A percentile compares a stretch with the other conserved stretches of the same genome.
phyloP scores from a whole-genome alignment of 495 filamentous ascomycete species.

The Talaromyces ruber region DNA sequence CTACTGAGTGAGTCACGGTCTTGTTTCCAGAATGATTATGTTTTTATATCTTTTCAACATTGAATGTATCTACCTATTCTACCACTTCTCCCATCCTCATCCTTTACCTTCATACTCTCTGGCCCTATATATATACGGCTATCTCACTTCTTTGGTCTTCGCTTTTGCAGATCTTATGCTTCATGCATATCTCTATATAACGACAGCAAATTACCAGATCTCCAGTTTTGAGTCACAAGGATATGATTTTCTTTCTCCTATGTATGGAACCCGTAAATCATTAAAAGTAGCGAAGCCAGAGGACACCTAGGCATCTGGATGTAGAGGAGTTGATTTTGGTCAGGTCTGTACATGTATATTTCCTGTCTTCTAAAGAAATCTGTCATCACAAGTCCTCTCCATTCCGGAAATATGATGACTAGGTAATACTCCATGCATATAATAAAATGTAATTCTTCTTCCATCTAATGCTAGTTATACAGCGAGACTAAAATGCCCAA shows the following conservation, averaged over 20 bases:
- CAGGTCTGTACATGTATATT: no score
- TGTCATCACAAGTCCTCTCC: no score
- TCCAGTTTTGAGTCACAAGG: not conserved
- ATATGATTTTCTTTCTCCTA: no score
- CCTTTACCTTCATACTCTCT: not conserved
- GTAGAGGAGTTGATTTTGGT: no score
- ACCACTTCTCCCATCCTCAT: not conserved
- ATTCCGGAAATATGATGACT: no score
- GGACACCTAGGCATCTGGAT: no score
- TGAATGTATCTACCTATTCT: conserved; percentile 9
- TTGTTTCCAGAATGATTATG: not conserved
- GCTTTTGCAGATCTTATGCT: not conserved
- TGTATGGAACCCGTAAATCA: not conserved
- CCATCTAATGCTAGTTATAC: not conserved
- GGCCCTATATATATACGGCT: no score
- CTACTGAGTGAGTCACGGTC: no score
- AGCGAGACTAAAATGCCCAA: not conserved
- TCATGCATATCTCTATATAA: not conserved
- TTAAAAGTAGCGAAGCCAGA: not conserved
- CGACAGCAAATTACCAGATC: not conserved
- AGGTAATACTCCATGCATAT: not conserved
- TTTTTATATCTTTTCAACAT: conserved; percentile 9
- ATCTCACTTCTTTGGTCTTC: not conserved
- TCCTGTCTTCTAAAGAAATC: no score
- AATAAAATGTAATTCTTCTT: not conserved